These are phyloP conservation scores for Lactarius trivialis DNA, from an alignment of 768 basidiomycete species.

Conservation along the genomic window DNA sequence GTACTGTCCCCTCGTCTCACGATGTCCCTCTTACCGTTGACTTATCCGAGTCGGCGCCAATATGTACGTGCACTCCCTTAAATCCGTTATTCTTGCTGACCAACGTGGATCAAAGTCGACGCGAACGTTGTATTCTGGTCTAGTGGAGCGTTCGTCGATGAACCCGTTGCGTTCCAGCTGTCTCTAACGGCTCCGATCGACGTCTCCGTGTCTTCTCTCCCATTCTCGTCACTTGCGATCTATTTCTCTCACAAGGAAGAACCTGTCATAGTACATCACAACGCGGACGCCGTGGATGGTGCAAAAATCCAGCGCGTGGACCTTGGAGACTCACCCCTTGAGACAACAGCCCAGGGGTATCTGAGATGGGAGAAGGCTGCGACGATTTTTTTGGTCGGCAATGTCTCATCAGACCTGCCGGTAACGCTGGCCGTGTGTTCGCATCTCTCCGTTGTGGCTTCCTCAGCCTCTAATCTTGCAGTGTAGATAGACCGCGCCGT, in stretches of 20 bases:
- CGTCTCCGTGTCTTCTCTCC: conserved; percentile 47
- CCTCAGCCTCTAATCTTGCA: conserved; percentile 1
- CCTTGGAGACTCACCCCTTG: conserved; percentile 36
- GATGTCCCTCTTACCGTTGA: conserved; percentile 56
- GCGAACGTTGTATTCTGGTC: conserved; percentile 68
- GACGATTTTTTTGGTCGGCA: conserved; percentile 55
- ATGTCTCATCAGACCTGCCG: conserved; percentile 45
- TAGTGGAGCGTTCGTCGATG: conserved; percentile 50
- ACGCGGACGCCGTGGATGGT: conserved; percentile 11
- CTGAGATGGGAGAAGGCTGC: conserved; percentile 55
- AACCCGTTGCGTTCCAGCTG: conserved; percentile 69
- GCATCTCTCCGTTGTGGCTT: neutral
- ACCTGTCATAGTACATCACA: conserved; percentile 49
- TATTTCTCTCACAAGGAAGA: conserved; percentile 45
- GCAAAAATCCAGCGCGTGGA: conserved; percentile 38
- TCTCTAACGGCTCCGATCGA: conserved; percentile 46
- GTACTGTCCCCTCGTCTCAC: conserved; percentile 56
- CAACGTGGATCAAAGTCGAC: conserved; percentile 44
- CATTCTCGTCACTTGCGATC: conserved; percentile 55
- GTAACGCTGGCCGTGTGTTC: conserved; percentile 47
- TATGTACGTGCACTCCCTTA: conserved; percentile 42
- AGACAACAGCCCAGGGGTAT: conserved; percentile 32
- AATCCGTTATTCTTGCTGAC: conserved; percentile 11
- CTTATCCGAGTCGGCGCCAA: conserved; percentile 52
- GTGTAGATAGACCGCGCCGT: conserved; percentile 39